Evolutionary conservation across 2,329 filamentous ascomycete species (phyloP), one percentile per base, ranked within the genome.

Genomic region (Pyrenochaeta sp.): DNA sequence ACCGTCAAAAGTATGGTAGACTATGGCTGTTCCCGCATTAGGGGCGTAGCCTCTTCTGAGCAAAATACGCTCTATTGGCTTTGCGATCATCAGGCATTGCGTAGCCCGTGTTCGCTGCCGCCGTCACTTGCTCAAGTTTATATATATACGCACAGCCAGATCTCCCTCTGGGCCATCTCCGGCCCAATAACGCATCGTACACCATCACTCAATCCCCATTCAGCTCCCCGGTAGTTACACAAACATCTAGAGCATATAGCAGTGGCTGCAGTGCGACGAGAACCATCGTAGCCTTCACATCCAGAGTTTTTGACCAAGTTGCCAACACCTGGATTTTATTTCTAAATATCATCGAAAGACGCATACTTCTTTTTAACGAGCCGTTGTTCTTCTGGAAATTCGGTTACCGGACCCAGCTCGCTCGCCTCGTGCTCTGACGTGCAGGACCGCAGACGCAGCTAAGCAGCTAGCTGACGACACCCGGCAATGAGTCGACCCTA

Each of bases 401-500:
- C 35, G 39, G 31, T 42, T 58, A 36, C 42, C 35, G 29, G 41
- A 41, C 41, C 48, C 44, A n/a, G n/a, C n/a, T n/a, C 53, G 42
- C 37, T 48, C 55, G 51, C 43, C 38, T 34, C 34, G 43, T 48
- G 35, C 32, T 41, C 49, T 60, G 53, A 63, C 53, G 60, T 62
- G 61, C 61, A 63, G 57, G 47, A 54, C 50, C 52, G 41, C 46
- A 39, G 37, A 60, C 50, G 63, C 60, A 60, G 60, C 63, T 67
- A 68, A 58, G 46, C 51, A 52, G 51, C 44, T 61, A 55, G 55
- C 49, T 53, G 40, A 51, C 51, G 52, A 55, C 53, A 42, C 52
- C 48, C 54, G 52, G 63, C 37, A 47, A 66, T 68, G 65, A 64
- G 51, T 62, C 63, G 63, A 60, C 20, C 46, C 54, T 53, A 58